phyloP scores from a whole-genome alignment of 2,329 filamentous ascomycete genomes.

The Aphanoascus verrucosus region DNA sequence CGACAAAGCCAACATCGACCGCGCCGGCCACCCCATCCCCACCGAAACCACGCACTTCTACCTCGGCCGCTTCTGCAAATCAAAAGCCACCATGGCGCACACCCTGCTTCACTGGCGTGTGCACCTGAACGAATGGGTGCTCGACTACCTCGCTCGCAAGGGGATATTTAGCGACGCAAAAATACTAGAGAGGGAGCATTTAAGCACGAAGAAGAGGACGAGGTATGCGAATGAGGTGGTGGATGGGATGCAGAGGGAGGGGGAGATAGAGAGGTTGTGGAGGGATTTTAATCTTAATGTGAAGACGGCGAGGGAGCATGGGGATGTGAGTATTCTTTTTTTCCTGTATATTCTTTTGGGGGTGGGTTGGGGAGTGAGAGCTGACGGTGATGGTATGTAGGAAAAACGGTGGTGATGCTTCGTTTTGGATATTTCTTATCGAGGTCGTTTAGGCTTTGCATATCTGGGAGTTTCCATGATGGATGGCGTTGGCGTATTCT shows the following conservation, averaged over 20 bases:
- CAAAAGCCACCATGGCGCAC: conserved; percentile 60
- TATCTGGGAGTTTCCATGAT: too few species aligned
- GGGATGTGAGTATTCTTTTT: not conserved
- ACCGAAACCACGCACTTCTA: conserved; percentile 40
- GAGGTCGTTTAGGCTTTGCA: too few species aligned
- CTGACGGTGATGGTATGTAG: not conserved
- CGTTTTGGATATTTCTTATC: too few species aligned
- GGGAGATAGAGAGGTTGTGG: conserved; percentile 53
- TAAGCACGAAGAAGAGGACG: conserved; percentile 49
- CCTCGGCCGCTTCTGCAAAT: conserved; percentile 48
- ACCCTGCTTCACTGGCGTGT: conserved; percentile 65
- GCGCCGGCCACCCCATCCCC: conserved; percentile 40
- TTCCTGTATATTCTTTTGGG: not conserved
- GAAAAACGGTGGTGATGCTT: too few species aligned
- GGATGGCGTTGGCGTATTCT: too few species aligned
- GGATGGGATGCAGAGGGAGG: conserved; percentile 50
- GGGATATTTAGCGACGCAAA: conserved; percentile 49
- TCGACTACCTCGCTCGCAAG: conserved; percentile 48
- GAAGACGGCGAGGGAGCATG: conserved; percentile 43
- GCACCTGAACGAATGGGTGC: conserved; percentile 61
- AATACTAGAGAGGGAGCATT: conserved; percentile 50
- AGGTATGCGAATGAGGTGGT: conserved; percentile 54
- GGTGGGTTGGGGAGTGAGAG: too few species aligned
- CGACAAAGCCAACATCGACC: conserved; percentile 31
- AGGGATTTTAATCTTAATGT: conserved; percentile 54